A percentile compares a stretch with the other conserved stretches of the same genome.
phyloP scores from a whole-genome alignment of 1,284 basidiomycete genomes.

The Sporisorium exsertum region DNA sequence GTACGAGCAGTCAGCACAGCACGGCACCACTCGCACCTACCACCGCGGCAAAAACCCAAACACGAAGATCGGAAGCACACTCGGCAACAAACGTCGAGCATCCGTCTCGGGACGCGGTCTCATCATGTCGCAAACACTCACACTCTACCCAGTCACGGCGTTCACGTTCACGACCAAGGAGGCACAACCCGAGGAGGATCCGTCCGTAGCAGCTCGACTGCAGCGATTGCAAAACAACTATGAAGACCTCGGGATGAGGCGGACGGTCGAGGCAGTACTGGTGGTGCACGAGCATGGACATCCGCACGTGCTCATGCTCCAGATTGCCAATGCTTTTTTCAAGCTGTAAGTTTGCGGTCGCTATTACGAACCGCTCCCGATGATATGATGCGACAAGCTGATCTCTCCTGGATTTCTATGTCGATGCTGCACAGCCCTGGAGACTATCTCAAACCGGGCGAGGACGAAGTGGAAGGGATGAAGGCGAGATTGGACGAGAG shows the following conservation, averaged over 20 bases:
- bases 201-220: conserved; percentile 78
- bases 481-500: conserved; percentile 87
- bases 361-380: neutral
- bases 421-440: conserved; percentile 79
- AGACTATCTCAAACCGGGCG: conserved; percentile 96
- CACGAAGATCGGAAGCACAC: neutral
- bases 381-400: too few species aligned
- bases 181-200: conserved; percentile 94
- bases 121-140: conserved; percentile 58
- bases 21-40: neutral
- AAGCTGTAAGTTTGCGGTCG: conserved; percentile 79
- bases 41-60: neutral
- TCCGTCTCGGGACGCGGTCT: neutral
- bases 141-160: conserved; percentile 80
- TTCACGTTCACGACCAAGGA: conserved; percentile 94
- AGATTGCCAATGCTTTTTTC: conserved; percentile 98
- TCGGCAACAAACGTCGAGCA: neutral
- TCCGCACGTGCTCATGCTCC: conserved; percentile 90
- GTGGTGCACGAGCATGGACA: conserved; percentile 80
- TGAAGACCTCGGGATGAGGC: conserved; percentile 90
- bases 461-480: conserved; percentile 89
- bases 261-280: conserved; percentile 94
- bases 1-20: neutral
- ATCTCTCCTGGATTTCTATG: too few species aligned
- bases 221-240: conserved; percentile 83